A percentile compares a stretch with the other conserved stretches of the same genome.
These are phyloP conservation scores for Hippophae tibetana DNA, from an alignment of 306 rosid genomes.

Conservation along the genomic window DNA sequence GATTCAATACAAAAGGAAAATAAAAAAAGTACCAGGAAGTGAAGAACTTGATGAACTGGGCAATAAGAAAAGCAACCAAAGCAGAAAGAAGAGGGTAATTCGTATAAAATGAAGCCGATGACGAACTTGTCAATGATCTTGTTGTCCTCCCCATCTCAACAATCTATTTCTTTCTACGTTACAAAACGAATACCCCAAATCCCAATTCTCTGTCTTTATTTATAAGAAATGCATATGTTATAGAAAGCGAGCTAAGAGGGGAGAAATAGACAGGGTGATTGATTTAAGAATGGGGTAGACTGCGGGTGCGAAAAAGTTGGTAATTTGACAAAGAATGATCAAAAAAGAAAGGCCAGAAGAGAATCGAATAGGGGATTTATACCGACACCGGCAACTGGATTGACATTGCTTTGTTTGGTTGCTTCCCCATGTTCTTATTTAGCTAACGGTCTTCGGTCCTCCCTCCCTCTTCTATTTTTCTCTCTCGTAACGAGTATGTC, in stretches of 20 bases:
- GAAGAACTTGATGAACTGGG: conserved; percentile 61
- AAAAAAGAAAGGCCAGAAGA: no score
- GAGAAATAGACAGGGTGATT: no score
- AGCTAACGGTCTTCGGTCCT: conserved; percentile 28
- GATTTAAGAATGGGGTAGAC: no score
- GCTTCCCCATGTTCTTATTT: neutral
- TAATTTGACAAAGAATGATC: no score
- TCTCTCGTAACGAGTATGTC: no score
- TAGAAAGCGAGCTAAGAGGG: no score
- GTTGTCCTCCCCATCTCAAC: neutral
- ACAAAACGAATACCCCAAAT: no score
- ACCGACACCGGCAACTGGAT: neutral
- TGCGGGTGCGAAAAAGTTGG: no score
- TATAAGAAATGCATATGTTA: no score
- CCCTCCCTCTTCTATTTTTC: conserved; percentile 1
- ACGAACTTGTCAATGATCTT: conserved; percentile 15
- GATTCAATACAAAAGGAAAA: neutral
- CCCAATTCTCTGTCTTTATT: no score
- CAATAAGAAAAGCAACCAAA: conserved; percentile 45
- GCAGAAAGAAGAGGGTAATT: conserved; percentile 76
- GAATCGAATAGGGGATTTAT: no score
- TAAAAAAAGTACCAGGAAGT: conserved; percentile 37
- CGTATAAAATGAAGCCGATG: conserved; percentile 36
- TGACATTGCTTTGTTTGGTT: neutral
- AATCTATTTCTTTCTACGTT: no score